Evolutionary conservation across 495 filamentous ascomycete species (phyloP), one percentile per base, ranked within the genome.

Genomic region (Penicillium egyptiacum): DNA sequence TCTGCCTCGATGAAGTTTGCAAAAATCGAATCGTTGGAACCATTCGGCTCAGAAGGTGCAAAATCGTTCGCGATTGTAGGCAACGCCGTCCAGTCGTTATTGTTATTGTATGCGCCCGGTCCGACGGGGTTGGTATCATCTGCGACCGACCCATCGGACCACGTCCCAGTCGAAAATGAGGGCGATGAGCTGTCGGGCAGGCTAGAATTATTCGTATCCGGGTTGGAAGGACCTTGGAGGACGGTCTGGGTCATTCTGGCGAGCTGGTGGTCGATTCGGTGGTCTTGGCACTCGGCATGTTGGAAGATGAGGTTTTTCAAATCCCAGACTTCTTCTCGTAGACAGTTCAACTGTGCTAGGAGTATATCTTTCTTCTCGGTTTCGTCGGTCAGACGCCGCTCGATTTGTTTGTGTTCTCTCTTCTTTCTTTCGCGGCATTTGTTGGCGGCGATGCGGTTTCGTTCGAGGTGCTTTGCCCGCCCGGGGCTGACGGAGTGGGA

Each of bases 401-500:
- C 47, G 23, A 68, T 66, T 25, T 51, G 40, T 19, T 65, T 47
- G 22, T 68, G 58, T 51, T 66, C 59, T 0, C 42, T 26, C 58
- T 68, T 68, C 25, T 60, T 66, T 33, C 65, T 63, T 28, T 45
- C 25, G 25, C 65, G 59, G 42, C 65, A 68, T 48, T 68, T 68
- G 53, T 61, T 68, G n/a, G 65, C 65, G 33, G 65, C 64, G 42
- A 68, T 50, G 16, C 65, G 59, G 50, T 68, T 68, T 20, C 65
- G 57, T 53, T 68, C 65, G 17, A 68, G 62, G 41, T 66, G 65
- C 26, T 49, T 59, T 25, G 63, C 57, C 4, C 65, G 50, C 19
- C 61, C 55, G 12, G 63, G 55, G 42, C 46, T 59, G n/a, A 63
- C 35, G n/a, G 51, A 16, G 31, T 45, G 19, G 12, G 47, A 37